phyloP scores from a whole-genome alignment of 495 filamentous ascomycete genomes.

The Annulohypoxylon nitens region DNA sequence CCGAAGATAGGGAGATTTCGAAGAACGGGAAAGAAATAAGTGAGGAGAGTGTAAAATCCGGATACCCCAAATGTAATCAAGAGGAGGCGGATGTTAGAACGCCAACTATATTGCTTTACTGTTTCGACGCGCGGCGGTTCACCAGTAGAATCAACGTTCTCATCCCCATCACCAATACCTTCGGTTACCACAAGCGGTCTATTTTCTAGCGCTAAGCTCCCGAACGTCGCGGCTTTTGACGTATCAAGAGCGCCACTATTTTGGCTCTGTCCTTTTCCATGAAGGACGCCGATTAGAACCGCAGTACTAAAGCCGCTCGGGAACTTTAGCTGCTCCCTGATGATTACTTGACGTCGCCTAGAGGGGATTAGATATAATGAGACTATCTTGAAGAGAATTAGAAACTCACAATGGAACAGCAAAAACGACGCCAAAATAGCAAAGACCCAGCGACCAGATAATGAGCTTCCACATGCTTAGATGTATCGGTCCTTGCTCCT shows the following conservation, averaged over 20 bases:
- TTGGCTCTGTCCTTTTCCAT: slow-evolving; percentile 66
- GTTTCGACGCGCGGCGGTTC: slow-evolving; percentile 31
- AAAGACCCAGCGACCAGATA: slow-evolving; percentile 90
- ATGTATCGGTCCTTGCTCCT: slow-evolving; percentile 81
- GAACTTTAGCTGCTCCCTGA: slow-evolving; percentile 91
- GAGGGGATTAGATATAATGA: slow-evolving; percentile 47
- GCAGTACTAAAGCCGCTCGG: slow-evolving; percentile 96
- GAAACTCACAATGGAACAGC: slow-evolving; percentile 77
- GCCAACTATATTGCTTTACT: slow-evolving; percentile 59
- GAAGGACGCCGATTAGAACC: slow-evolving; percentile 88
- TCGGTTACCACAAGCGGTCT: slow-evolving; percentile 38
- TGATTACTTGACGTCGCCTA: slow-evolving; percentile 84
- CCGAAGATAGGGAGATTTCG: slow-evolving; percentile 90
- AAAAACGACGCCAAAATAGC: slow-evolving; percentile 96
- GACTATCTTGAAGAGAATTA: background rate
- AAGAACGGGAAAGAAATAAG: slow-evolving; percentile 90
- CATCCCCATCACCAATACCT: slow-evolving; percentile 32
- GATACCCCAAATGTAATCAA: slow-evolving; percentile 66
- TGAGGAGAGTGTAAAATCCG: slow-evolving; percentile 78
- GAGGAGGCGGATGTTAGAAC: slow-evolving; percentile 65
- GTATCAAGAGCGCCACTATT: slow-evolving; percentile 40
- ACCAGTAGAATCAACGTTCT: slow-evolving; percentile 1
- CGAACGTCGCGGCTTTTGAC: slow-evolving; percentile 51
- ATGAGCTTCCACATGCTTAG: slow-evolving; percentile 81
- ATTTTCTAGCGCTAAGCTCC: slow-evolving; percentile 50